These are phyloP conservation scores for Vitellaria paradoxa DNA, from an alignment of 179 eudicot genomes.

Conservation along the genomic window DNA sequence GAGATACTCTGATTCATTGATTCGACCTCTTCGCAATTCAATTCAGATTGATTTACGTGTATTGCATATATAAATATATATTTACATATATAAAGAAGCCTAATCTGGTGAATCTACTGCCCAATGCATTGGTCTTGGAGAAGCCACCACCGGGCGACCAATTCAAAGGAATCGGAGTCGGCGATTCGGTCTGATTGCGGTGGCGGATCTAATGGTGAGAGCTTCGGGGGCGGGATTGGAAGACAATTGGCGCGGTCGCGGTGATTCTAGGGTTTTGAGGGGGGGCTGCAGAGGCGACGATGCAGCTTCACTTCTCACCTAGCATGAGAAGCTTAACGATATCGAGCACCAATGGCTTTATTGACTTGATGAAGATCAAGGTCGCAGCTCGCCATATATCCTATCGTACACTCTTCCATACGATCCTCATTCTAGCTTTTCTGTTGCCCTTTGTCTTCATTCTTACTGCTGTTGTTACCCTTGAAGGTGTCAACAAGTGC, in stretches of 20 bases:
- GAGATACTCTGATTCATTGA: too few species aligned
- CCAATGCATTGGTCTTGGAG: constrained; percentile 20
- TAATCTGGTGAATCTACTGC: constrained; percentile 4
- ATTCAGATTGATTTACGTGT: not conserved
- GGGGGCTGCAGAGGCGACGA: constrained; percentile 40
- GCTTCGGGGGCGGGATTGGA: constrained; percentile 7
- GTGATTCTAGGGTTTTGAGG: constrained; percentile 27
- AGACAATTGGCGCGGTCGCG: constrained; percentile 7
- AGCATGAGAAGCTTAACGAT: constrained; percentile 99
- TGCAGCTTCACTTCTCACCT: constrained; percentile 99
- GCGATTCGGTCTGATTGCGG: constrained; percentile 17
- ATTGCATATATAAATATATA: not conserved
- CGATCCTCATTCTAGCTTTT: constrained; percentile 80
- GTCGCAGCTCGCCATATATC: constrained; percentile 92
- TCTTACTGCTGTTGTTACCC: constrained; percentile 63
- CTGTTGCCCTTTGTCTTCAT: constrained; percentile 94
- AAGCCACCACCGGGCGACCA: not conserved
- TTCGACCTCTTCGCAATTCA: too few species aligned
- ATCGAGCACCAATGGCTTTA: constrained; percentile 68
- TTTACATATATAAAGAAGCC: not conserved
- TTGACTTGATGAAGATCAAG: constrained; percentile 98
- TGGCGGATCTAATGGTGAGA: constrained; percentile 36
- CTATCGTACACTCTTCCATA: constrained; percentile 84
- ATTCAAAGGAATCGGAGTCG: constrained; percentile 11
- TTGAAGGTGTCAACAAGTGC: constrained; percentile 96